Percentiles rank a stretch among this genome's conserved stretches.
phyloP scores from a whole-genome alignment of 257 asterid genomes.

The Solanum sejunctum region DNA sequence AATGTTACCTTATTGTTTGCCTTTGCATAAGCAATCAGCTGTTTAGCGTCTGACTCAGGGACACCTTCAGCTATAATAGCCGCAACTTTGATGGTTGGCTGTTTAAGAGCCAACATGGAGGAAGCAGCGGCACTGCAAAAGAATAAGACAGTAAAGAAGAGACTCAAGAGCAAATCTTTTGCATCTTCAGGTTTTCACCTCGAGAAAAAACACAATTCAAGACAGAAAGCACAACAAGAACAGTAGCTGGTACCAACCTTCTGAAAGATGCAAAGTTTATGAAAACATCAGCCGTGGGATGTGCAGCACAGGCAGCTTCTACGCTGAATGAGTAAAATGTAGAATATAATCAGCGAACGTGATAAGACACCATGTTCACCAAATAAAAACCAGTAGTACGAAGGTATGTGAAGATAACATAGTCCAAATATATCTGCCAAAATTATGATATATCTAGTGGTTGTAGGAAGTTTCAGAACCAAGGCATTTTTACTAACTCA shows the following conservation, averaged over 20 bases:
- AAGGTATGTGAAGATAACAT: neutral
- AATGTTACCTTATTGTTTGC: slow-evolving; percentile 80
- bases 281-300: slow-evolving; percentile 98
- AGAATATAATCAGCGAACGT: neutral
- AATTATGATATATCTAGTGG: neutral
- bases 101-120: slow-evolving; percentile 93
- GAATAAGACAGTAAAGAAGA: slow-evolving; percentile 4
- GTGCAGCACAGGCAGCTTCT: slow-evolving; percentile 93
- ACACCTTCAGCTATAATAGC: slow-evolving; percentile 99
- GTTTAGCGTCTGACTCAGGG: slow-evolving; percentile 89
- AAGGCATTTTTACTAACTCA: neutral
- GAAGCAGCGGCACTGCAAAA: slow-evolving; percentile 95
- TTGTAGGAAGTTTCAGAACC: neutral
- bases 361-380: neutral
- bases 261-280: slow-evolving; percentile 95
- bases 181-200: neutral
- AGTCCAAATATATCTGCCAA: neutral
- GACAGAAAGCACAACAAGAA: neutral
- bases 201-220: neutral
- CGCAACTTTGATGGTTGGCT: slow-evolving; percentile 86
- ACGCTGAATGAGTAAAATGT: slow-evolving; percentile 31
- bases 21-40: slow-evolving; percentile 91
- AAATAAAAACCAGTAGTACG: neutral
- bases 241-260: slow-evolving; percentile 45
- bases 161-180: neutral